Conservation (phyloP, 768 basidiomycete genomes). For the Cyclocybe aegerita region DNA sequence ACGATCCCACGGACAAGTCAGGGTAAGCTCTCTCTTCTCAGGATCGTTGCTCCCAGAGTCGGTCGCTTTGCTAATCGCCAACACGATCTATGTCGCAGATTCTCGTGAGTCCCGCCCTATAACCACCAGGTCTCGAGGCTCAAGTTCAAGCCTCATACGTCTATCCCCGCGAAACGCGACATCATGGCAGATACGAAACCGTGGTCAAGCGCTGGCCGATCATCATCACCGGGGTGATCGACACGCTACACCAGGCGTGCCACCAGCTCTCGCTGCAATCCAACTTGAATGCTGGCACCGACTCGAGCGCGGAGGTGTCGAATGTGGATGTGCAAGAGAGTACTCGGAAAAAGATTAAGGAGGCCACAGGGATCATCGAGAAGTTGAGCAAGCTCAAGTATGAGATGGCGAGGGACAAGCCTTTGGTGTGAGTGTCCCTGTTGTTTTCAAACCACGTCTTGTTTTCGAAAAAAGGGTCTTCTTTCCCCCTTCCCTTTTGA, state of each 20-base stretch:
- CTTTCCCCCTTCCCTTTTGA: no score
- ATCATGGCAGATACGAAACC: slow-evolving; percentile 64
- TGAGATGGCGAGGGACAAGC: slow-evolving; percentile 78
- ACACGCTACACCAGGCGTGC: slow-evolving; percentile 68
- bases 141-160: background rate
- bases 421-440: slow-evolving; percentile 53
- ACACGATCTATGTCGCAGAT: slow-evolving; percentile 37
- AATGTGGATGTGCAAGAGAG: slow-evolving; percentile 19
- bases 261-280: slow-evolving; percentile 54
- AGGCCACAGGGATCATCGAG: slow-evolving; percentile 78
- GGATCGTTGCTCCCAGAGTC: no score
- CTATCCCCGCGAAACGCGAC: background rate
- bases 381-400: slow-evolving; percentile 80
- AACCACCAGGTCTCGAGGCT: background rate
- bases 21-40: slow-evolving; percentile 38
- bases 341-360: slow-evolving; percentile 48
- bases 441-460: background rate
- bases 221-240: slow-evolving; percentile 80
- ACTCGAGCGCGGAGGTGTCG: slow-evolving; percentile 12
- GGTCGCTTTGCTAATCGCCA: background rate
- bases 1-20: slow-evolving; percentile 69
- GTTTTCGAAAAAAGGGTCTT: no score
- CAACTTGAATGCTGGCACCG: background rate
- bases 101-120: slow-evolving; percentile 44
- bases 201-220: slow-evolving; percentile 80